Evolutionary conservation across 306 rosid genomes (phyloP), one percentile per base, ranked within the genome.

Genomic region (Sphenostylis stenocarpa): DNA sequence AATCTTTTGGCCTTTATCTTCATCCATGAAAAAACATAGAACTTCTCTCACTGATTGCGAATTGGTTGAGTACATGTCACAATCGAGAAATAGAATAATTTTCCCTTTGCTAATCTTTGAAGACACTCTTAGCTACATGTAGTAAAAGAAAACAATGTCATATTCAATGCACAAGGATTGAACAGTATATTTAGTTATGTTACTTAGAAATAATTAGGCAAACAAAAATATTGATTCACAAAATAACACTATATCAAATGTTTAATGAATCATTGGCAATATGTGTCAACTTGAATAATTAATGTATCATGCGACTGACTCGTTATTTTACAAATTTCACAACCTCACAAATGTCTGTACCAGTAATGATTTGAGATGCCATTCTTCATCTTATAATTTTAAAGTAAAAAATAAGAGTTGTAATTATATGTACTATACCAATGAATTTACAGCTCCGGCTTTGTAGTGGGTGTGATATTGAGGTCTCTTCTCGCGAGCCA

Each of bases 401-500:
- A n/a, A n/a, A n/a, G n/a, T n/a, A n/a, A n/a, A n/a, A n/a, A n/a
- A n/a, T n/a, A n/a, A n/a, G n/a, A n/a, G 57, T 51, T 19, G 21
- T 0, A 19, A 19, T 2, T 19, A 48, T 17, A 7, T 3, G 1
- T n/a, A 12, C 0, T 1, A 3, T 17, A 90, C 97, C 96, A 93
- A 20, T 9, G 97, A 87, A 82, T 93, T 93, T 86, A 89, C 87
- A 9, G 97, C 91, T 57, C 97, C 96, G 3, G 96, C 96, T 85
- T 92, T 92, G 83, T 83, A 92, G 82, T 92, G 81, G 57, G 86
- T 93, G 31, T 55, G 85, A 77, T 72, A 26, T 0, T 84, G 88
- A 33, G 93, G 93, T 65, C 96, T 84, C 78, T 92, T 92, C 80
- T 90, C 96, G 5, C 97, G 83, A 36, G 96, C 92, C 85, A 92